Percentiles rank a stretch among this genome's conserved stretches.
These are phyloP conservation scores for Cordyceps farinosa DNA, from an alignment of 2,329 filamentous ascomycete genomes.

Conservation along the genomic window DNA sequence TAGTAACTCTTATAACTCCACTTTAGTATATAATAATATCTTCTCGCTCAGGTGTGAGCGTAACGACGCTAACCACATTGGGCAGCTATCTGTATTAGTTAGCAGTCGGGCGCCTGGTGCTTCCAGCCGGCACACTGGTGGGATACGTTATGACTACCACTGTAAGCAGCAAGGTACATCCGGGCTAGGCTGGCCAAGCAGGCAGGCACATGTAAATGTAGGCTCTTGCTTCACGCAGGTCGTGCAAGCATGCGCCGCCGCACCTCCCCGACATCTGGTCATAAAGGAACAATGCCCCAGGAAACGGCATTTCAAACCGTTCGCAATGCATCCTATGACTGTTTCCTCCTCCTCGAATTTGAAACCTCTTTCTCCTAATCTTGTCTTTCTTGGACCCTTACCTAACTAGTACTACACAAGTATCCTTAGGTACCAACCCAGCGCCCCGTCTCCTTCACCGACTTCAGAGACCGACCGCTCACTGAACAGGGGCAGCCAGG, in stretches of 20 bases:
- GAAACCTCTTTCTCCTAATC: background rate
- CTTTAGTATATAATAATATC: too few species aligned
- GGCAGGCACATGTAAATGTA: constrained; percentile 13
- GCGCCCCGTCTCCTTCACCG: constrained; percentile 15
- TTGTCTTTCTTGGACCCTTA: constrained; percentile 6
- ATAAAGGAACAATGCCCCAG: background rate
- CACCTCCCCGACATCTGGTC: background rate
- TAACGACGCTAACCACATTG: too few species aligned
- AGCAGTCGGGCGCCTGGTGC: too few species aligned
- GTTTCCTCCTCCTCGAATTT: background rate
- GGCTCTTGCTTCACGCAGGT: constrained; percentile 4
- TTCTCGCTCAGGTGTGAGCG: too few species aligned
- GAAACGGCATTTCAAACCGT: background rate
- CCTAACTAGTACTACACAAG: constrained; percentile 10
- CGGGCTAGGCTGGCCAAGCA: background rate
- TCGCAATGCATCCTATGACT: background rate
- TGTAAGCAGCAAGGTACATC: background rate
- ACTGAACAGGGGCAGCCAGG: constrained; percentile 4
- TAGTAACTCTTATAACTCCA: too few species aligned
- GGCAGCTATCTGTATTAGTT: too few species aligned
- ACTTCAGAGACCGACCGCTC: constrained; percentile 13
- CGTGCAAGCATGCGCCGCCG: background rate
- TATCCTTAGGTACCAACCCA: constrained; percentile 15
- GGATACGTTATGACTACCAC: too few species aligned
- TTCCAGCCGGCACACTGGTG: too few species aligned